These are phyloP conservation scores for Naegleria fowleri DNA, from an alignment of 208 protist species.

Conservation along the genomic window DNA sequence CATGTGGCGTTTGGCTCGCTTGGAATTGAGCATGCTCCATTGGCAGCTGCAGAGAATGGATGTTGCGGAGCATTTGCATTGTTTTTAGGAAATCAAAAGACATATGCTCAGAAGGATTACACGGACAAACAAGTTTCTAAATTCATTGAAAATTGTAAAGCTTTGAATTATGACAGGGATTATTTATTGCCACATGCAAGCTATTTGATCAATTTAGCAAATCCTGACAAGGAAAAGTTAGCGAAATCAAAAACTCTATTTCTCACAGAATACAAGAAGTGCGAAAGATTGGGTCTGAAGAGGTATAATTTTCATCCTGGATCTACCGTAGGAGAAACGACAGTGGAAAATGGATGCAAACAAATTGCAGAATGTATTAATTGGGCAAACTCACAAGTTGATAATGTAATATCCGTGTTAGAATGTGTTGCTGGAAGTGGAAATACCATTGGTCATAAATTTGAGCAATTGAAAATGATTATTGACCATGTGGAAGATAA, in stretches of 20 bases:
- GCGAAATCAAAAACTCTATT: conserved; percentile 39
- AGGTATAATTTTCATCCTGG: conserved; percentile 49
- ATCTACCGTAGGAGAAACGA: conserved; percentile 33
- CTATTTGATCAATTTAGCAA: conserved; percentile 41
- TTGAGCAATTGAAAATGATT: conserved; percentile 45
- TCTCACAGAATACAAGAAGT: conserved; percentile 40
- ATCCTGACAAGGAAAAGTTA: conserved; percentile 3
- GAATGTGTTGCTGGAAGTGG: conserved; percentile 44
- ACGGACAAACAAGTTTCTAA: not conserved
- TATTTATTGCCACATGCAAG: conserved; percentile 39
- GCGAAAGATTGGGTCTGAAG: conserved; percentile 36
- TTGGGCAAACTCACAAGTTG: conserved; percentile 24
- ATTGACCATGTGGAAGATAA: conserved; percentile 43
- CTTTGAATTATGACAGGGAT: conserved; percentile 14
- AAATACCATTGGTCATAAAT: conserved; percentile 38
- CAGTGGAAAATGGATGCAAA: not conserved
- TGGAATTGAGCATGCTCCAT: not conserved
- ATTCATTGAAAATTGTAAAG: conserved; percentile 34
- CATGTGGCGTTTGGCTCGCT: not conserved
- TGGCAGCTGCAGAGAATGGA: not conserved
- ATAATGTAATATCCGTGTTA: conserved; percentile 34
- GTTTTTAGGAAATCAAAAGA: conserved; percentile 1
- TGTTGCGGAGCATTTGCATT: not conserved
- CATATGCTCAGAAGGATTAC: not conserved
- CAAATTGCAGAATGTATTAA: conserved; percentile 41